Conservation (phyloP, 1,139 yeast genomes). For the Saccharomyces hybrid region DNA sequence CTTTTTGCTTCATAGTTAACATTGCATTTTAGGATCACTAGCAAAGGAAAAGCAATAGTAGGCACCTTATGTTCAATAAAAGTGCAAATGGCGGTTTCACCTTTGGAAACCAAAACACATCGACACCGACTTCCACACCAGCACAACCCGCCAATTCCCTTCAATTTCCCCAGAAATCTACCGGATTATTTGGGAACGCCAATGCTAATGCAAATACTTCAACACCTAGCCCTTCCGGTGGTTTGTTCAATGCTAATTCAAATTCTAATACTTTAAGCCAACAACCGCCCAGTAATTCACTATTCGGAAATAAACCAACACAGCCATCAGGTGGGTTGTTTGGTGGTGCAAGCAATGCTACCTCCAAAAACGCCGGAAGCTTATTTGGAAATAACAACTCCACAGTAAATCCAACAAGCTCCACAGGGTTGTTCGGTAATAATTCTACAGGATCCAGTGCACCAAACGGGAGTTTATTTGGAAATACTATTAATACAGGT, state of each 20-base stretch:
- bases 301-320: slow-evolving; percentile 29
- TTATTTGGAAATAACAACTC: slow-evolving; percentile 1
- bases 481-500: slow-evolving; percentile 6
- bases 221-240: slow-evolving; percentile 26
- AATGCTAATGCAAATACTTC: slow-evolving; percentile 16
- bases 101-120: slow-evolving; percentile 24
- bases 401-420: slow-evolving; percentile 1
- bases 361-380: slow-evolving; percentile 4
- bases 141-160: slow-evolving; percentile 20
- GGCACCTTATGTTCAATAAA: slow-evolving; percentile 22
- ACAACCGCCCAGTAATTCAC: slow-evolving; percentile 11
- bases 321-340: slow-evolving; percentile 22
- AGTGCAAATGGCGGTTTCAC: slow-evolving; percentile 20
- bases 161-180: slow-evolving; percentile 22
- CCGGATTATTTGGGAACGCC: slow-evolving; percentile 20
- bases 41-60: neutral
- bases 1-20: neutral
- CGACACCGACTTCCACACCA: slow-evolving; percentile 32
- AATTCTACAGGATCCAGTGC: slow-evolving; percentile 1
- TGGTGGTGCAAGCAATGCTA: slow-evolving; percentile 20
- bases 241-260: slow-evolving; percentile 11
- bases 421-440: slow-evolving; percentile 13
- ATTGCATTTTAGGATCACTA: neutral
- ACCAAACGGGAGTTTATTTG: slow-evolving; percentile 27
- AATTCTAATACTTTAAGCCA: neutral